phyloP scores from a whole-genome alignment of 805 yeast species.

The Starmerella asiatica region DNA sequence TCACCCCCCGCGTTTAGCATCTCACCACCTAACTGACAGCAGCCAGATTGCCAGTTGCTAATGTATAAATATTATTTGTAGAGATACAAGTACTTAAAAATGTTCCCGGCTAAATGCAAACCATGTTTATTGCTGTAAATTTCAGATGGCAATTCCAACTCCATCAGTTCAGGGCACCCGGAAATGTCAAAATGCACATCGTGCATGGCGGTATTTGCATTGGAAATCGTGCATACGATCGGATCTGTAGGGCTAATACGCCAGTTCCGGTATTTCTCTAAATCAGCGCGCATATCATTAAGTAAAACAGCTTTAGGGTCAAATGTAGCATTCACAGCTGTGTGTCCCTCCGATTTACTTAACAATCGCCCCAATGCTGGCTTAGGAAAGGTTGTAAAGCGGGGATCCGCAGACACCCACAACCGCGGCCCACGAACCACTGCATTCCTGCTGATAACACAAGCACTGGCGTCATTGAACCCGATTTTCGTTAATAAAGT shows the following conservation, averaged over 20 bases:
- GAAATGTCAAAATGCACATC: constrained; percentile 2
- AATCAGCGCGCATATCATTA: constrained; percentile 3
- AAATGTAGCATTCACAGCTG: background rate
- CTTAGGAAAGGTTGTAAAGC: constrained; percentile 1
- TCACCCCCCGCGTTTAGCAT: background rate
- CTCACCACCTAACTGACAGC: no score
- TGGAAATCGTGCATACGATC: background rate
- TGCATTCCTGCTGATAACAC: constrained; percentile 4
- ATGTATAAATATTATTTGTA: background rate
- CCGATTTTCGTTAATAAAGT: constrained; percentile 30
- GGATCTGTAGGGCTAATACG: background rate
- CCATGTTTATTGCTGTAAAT: constrained; percentile 7
- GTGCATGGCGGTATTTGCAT: background rate
- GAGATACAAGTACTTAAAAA: constrained; percentile 9
- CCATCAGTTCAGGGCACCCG: background rate
- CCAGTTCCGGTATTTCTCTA: background rate
- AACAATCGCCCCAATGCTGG: background rate
- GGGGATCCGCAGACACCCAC: constrained; percentile 4
- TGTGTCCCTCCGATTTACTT: background rate
- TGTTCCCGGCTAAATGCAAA: constrained; percentile 10
- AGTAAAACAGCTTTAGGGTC: constrained; percentile 3
- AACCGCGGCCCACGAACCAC: constrained; percentile 9
- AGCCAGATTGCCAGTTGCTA: background rate
- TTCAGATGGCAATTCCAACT: constrained; percentile 5
- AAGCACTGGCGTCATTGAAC: constrained; percentile 9